Percentiles rank a stretch among this genome's conserved stretches.
phyloP scores from a whole-genome alignment of 345 rosid species.

The Eucalyptus rudis region DNA sequence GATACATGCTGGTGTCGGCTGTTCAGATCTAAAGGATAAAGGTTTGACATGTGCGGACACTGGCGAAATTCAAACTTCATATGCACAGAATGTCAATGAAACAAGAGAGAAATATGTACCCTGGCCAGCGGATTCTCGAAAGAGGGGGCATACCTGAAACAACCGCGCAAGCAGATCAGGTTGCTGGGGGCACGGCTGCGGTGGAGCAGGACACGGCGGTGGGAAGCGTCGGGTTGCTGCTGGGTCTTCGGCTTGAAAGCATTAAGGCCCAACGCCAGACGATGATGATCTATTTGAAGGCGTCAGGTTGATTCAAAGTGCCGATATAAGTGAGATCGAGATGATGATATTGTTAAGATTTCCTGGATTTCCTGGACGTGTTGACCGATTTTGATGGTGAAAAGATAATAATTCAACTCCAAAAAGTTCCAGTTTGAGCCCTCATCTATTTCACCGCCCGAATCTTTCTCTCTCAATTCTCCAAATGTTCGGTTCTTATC shows the following conservation, averaged over 20 bases:
- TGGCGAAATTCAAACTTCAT: not conserved
- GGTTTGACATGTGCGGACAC: not conserved
- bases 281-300: not conserved
- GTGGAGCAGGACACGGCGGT: not conserved
- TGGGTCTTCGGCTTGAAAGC: not conserved
- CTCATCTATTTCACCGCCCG: not conserved
- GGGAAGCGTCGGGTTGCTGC: not conserved
- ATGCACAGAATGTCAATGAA: accelerated
- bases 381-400: too few relatives aligned
- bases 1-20: not conserved
- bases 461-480: not conserved
- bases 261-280: not conserved
- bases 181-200: not conserved
- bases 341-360: not conserved
- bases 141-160: not conserved
- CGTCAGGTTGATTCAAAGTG: not conserved
- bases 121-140: accelerated
- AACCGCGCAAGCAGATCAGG: not conserved
- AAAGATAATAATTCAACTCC: not conserved
- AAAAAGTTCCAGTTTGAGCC: not conserved
- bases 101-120: too few relatives aligned
- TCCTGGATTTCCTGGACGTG: not conserved
- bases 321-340: not conserved
- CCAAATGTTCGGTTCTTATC: not conserved
- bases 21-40: not conserved